Percentiles rank a stretch among this genome's conserved stretches.
These are phyloP conservation scores for Ogataea populi-albae DNA, from an alignment of 805 yeast species.

Conservation along the genomic window DNA sequence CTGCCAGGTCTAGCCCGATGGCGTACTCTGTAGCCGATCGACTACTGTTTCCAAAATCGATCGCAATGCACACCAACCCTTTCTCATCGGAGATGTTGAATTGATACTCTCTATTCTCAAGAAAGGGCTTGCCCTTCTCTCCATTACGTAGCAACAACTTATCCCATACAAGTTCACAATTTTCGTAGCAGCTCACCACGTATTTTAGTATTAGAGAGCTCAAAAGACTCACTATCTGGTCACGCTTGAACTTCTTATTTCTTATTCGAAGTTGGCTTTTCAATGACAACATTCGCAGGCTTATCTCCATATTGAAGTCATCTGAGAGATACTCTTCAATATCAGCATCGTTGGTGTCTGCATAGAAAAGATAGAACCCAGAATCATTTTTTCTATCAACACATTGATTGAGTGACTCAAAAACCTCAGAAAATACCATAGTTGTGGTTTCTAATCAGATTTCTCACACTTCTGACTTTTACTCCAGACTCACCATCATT, in stretches of 20 bases:
- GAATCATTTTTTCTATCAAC: not conserved
- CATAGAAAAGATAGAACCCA: conserved; percentile 8
- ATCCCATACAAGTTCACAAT: conserved; percentile 9
- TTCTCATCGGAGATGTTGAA: conserved; percentile 65
- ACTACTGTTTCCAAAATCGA: conserved; percentile 27
- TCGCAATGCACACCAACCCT: conserved; percentile 44
- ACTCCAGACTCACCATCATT: too few relatives aligned
- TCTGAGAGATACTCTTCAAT: conserved; percentile 12
- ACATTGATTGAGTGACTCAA: conserved; percentile 2
- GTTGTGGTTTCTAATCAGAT: too few relatives aligned
- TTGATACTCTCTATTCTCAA: conserved; percentile 31
- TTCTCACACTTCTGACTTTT: too few relatives aligned
- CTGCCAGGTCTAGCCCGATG: conserved; percentile 51
- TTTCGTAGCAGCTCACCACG: conserved; percentile 36
- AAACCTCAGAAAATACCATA: not conserved
- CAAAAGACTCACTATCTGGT: conserved; percentile 39
- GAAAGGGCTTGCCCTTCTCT: conserved; percentile 56
- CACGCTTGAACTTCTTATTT: conserved; percentile 35
- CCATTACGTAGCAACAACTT: conserved; percentile 31
- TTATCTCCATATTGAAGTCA: conserved; percentile 47
- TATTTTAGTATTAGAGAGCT: conserved; percentile 44
- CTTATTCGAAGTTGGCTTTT: conserved; percentile 40
- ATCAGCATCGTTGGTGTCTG: conserved; percentile 4
- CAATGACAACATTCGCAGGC: conserved; percentile 45
- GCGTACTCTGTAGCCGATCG: conserved; percentile 18